phyloP scores from a whole-genome alignment of 441 rosid species.

The Pelargonium australe region DNA sequence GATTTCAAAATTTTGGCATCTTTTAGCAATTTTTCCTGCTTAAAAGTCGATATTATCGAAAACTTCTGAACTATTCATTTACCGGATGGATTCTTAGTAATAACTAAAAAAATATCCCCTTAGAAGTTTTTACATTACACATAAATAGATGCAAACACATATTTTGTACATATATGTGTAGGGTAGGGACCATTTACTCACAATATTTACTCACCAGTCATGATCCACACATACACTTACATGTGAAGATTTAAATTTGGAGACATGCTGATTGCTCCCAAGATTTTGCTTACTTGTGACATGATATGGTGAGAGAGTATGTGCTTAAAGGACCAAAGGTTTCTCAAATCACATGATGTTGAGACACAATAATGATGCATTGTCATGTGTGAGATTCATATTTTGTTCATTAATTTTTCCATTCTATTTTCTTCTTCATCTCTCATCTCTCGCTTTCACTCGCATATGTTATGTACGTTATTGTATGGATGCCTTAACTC shows the following conservation, averaged over 20 bases:
- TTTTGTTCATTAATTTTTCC: not conserved
- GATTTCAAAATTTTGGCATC: too few relatives aligned
- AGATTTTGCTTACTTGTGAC: not conserved
- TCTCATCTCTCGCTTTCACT: not conserved
- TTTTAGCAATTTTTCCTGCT: too few relatives aligned
- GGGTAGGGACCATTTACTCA: not conserved
- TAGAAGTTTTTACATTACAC: too few relatives aligned
- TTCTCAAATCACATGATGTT: conserved; percentile 7
- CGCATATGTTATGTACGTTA: not conserved
- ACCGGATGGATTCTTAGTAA: too few relatives aligned
- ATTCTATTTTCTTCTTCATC: not conserved
- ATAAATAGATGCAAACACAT: too few relatives aligned
- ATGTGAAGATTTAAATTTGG: not conserved
- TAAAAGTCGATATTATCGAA: too few relatives aligned
- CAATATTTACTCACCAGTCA: not conserved
- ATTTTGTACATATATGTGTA: not conserved
- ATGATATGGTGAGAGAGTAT: conserved; percentile 6
- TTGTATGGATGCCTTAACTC: not conserved
- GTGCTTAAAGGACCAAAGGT: conserved; percentile 5
- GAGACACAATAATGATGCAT: conserved; percentile 1
- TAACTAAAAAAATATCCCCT: too few relatives aligned
- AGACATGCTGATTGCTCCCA: conserved; percentile 1
- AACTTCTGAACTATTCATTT: too few relatives aligned
- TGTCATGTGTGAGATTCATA: not conserved
- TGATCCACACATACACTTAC: not conserved